Base-by-base conservation (phyloP, 805 yeast species). In the Kuraishia piskuri region DNA sequence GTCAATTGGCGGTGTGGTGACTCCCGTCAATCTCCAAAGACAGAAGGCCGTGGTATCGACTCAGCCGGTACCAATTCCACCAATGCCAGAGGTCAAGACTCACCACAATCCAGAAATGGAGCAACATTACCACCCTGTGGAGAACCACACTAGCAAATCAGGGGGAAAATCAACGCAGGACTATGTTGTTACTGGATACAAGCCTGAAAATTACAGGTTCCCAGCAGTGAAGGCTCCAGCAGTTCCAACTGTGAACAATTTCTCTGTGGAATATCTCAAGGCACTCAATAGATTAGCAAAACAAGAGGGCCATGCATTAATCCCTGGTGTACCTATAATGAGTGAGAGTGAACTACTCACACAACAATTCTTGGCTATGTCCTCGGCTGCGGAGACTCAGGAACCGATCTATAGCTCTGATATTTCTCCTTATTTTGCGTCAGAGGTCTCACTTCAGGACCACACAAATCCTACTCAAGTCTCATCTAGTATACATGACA, bases 121-220 rank as follows among this genome's bases (percentile, higher is more conserved):
- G 17, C 40, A 31, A n/a, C 40, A 31, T 5, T 31, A 31, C 40
- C 40, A 31, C 17, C 40, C 40, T 31, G 17, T 31, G 9, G 17
- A 31, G 8, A 31, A 31, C 14, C 40, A 31, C 17, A 12, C 8
- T 3, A 31, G 14, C 40, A 31, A 31, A 31, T 3, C 14, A n/a
- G 40, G 40, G 7, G 14, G 17, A 14, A 31, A 31, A 12, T 8
- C 40, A 8, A n/a, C 40, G 17, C 66, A 59, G n/a, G 86, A 82
- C 50, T 79, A 72, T 55, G 71, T 75, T 26, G 71, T 79, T 10
- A 78, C 83, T 3, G 76, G 71, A 36, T 64, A 69, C 52, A 67
- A 65, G 46, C 80, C 82, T 3, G 72, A 67, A n/a, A 65, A 74
- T 2, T 83, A 79, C 65, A 82, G 77, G 62, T 83, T 83, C 58